Conservation (phyloP, 371 early-diverging fungal genomes). For the Lichtheimia ramosa region DNA sequence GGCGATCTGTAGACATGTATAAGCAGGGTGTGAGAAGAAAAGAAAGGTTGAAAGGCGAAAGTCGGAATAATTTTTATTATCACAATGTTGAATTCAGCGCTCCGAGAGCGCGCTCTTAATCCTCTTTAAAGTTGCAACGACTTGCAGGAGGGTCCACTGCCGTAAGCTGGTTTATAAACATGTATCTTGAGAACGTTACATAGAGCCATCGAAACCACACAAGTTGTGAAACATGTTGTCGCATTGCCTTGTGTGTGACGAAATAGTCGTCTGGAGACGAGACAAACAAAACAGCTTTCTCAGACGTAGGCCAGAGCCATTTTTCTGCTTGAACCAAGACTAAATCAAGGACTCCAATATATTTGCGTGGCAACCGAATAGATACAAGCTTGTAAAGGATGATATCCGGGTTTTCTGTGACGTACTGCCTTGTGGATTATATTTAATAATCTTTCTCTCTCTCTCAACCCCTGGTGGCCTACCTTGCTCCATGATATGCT, state of each 20-base stretch:
- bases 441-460: constrained; percentile 8
- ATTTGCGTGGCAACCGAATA: constrained; percentile 76
- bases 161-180: constrained; percentile 78
- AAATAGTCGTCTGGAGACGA: constrained; percentile 54
- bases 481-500: constrained; percentile 77
- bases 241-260: constrained; percentile 76
- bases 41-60: constrained; percentile 8
- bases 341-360: constrained; percentile 67
- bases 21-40: constrained; percentile 6
- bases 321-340: constrained; percentile 11
- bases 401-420: constrained; percentile 9
- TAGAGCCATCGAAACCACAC: constrained; percentile 97
- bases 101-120: too few relatives aligned
- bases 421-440: too few relatives aligned
- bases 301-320: background rate
- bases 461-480: constrained; percentile 14
- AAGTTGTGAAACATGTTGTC: constrained; percentile 83
- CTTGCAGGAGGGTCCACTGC: background rate
- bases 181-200: constrained; percentile 92
- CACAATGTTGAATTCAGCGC: too few relatives aligned
- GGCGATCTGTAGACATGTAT: background rate
- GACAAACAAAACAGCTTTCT: constrained; percentile 38
- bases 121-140: too few relatives aligned
- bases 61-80: background rate
- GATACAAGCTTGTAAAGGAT: constrained; percentile 61